phyloP scores from a whole-genome alignment of 345 rosid species.

The Euphorbia peplus region DNA sequence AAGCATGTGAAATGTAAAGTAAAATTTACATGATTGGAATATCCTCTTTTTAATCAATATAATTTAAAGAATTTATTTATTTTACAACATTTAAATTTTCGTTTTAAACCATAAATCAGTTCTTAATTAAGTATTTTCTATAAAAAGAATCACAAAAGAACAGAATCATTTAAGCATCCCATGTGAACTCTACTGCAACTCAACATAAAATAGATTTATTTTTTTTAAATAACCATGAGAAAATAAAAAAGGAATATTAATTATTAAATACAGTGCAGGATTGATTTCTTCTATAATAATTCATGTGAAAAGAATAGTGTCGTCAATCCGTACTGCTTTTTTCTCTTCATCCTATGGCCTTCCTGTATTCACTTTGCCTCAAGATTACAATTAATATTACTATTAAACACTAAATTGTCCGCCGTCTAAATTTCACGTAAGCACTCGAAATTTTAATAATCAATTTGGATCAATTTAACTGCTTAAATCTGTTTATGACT shows the following conservation, averaged over 20 bases:
- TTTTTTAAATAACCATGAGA: no score
- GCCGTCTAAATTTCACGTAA: no score
- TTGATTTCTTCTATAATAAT: slow-evolving; percentile 21
- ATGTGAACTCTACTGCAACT: not conserved
- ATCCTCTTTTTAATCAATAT: no score
- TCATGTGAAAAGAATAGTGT: slow-evolving; percentile 37
- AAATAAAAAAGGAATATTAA: not conserved
- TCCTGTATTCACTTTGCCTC: slow-evolving; percentile 15
- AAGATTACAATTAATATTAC: not conserved
- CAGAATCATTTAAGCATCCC: not conserved
- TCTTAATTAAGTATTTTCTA: not conserved
- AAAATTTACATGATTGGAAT: not conserved
- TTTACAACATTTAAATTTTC: no score
- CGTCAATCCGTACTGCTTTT: slow-evolving; percentile 39
- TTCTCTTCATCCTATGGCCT: slow-evolving; percentile 17
- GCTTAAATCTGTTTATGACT: no score
- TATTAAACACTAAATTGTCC: no score
- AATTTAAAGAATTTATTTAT: no score
- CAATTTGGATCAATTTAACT: no score
- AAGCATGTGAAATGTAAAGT: not conserved
- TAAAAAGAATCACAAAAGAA: not conserved
- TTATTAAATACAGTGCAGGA: not conserved
- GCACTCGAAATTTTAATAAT: no score
- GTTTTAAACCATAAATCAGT: not conserved
- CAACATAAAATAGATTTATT: no score